These are phyloP conservation scores for Plenodomus biglobosus DNA, from an alignment of 2,329 filamentous ascomycete genomes.

Conservation along the genomic window DNA sequence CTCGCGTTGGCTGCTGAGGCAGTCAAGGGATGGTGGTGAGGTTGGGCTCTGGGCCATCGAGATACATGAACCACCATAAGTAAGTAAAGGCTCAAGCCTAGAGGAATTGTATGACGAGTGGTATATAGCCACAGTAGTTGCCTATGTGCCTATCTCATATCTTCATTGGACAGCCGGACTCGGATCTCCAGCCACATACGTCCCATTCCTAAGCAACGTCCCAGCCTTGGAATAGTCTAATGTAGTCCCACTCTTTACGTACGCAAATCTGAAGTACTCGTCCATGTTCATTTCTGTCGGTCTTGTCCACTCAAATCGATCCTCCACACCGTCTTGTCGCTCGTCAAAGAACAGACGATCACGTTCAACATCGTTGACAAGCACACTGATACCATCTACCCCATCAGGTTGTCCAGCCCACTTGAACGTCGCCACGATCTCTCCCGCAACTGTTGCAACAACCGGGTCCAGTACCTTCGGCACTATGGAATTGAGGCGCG, in stretches of 20 bases:
- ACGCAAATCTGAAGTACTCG: conserved; percentile 44
- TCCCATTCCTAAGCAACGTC: conserved; percentile 30
- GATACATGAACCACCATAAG: too few relatives aligned
- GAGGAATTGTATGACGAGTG: too few relatives aligned
- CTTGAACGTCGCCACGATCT: conserved; percentile 62
- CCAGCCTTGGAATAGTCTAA: conserved; percentile 38
- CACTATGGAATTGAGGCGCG: conserved; percentile 59
- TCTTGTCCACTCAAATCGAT: conserved; percentile 42
- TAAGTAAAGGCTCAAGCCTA: too few relatives aligned
- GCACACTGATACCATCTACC: conserved; percentile 73
- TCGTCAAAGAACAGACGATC: conserved; percentile 31
- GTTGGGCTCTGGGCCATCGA: too few relatives aligned
- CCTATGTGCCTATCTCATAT: too few relatives aligned
- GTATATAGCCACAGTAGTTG: too few relatives aligned
- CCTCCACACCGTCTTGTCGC: conserved; percentile 3
- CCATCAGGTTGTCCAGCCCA: conserved; percentile 49
- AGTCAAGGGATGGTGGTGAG: too few relatives aligned
- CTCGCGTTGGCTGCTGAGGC: too few relatives aligned
- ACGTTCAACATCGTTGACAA: conserved; percentile 83
- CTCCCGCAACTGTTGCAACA: conserved; percentile 23
- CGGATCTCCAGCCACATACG: conserved; percentile 29
- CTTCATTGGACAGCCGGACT: not conserved
- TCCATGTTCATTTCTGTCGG: conserved; percentile 35
- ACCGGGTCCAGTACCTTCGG: conserved; percentile 45
- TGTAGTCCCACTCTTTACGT: conserved; percentile 29